These are phyloP conservation scores for Smittium culicis DNA, from an alignment of 371 early-diverging fungal genomes.

Conservation along the genomic window DNA sequence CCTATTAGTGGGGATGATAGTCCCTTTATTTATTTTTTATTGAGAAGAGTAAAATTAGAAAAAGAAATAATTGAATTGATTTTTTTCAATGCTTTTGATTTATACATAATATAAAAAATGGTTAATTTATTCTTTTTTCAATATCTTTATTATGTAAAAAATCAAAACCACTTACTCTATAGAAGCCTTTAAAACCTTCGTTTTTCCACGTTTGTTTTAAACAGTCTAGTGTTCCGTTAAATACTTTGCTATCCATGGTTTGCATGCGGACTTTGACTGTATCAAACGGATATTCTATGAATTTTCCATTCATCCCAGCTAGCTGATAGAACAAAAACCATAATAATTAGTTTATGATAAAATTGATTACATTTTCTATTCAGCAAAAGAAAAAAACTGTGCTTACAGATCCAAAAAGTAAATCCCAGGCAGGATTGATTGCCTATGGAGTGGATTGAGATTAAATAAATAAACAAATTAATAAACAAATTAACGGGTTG, in stretches of 20 bases:
- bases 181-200: slow-evolving; percentile 67
- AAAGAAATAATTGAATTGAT: not conserved
- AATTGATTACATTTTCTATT: not conserved
- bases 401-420: slow-evolving; percentile 31
- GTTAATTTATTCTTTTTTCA: not conserved
- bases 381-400: not conserved
- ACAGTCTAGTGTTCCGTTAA: slow-evolving; percentile 74
- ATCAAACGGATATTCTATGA: slow-evolving; percentile 93
- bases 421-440: slow-evolving; percentile 23
- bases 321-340: slow-evolving; percentile 30
- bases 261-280: slow-evolving; percentile 93
- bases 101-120: not conserved
- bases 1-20: slow-evolving; percentile 82
- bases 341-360: not conserved
- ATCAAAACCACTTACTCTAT: slow-evolving; percentile 45
- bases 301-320: slow-evolving; percentile 81
- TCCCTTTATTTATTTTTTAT: slow-evolving; percentile 41
- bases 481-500: not conserved
- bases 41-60: too few relatives aligned
- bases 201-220: slow-evolving; percentile 46
- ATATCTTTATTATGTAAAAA: slow-evolving; percentile 24
- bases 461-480: not conserved
- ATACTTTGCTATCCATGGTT: slow-evolving; percentile 49
- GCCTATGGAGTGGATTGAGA: not conserved
- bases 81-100: not conserved